Conservation (phyloP, 1,284 basidiomycete species). For the Papiliotrema nemorosa region DNA sequence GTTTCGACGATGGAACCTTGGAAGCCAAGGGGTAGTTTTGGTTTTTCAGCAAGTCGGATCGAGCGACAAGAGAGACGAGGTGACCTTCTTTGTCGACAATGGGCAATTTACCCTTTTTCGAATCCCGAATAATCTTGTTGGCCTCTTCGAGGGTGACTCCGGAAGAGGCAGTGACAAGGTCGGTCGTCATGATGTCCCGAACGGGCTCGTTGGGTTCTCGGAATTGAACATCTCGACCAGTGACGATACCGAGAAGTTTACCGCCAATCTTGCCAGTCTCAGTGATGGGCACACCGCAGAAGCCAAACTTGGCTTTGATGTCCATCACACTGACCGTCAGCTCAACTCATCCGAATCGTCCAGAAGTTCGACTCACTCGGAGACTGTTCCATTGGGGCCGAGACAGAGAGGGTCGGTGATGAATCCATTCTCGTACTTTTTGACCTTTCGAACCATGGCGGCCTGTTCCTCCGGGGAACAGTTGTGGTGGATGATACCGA, state of each 20-base stretch:
- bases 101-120: conserved; percentile 97
- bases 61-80: conserved; percentile 82
- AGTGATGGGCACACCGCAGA: conserved; percentile 96
- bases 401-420: conserved; percentile 92
- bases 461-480: conserved; percentile 85
- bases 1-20: conserved; percentile 88
- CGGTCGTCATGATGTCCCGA: conserved; percentile 84
- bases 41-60: conserved; percentile 96
- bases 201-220: conserved; percentile 66
- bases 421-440: conserved; percentile 98
- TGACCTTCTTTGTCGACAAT: conserved; percentile 73
- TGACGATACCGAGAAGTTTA: conserved; percentile 94
- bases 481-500: conserved; percentile 99
- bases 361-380: conserved; percentile 54
- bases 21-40: conserved; percentile 94
- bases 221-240: conserved; percentile 95
- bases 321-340: conserved; percentile 62
- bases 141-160: conserved; percentile 89
- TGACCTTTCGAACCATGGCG: conserved; percentile 94
- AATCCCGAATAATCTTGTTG: conserved; percentile 90
- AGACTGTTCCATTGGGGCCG: conserved; percentile 71
- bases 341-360: background rate
- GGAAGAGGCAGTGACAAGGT: conserved; percentile 73
- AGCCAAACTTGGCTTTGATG: conserved; percentile 88
- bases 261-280: conserved; percentile 83